Base-by-base conservation (phyloP, 164 flowering plant species). In the Stephania yunnanensis region DNA sequence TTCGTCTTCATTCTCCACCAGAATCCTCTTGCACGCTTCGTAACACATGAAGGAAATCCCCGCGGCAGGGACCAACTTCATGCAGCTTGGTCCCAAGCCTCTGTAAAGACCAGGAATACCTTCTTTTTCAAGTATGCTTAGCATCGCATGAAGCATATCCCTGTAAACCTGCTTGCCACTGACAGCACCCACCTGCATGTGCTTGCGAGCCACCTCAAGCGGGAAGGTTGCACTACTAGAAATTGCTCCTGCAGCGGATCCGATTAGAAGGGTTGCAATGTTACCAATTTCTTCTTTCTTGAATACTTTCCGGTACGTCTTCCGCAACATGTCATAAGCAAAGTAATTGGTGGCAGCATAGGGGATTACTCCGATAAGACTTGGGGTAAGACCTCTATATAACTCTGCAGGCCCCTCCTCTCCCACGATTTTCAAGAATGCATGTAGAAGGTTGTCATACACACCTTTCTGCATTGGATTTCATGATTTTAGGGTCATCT, bases 31-130 rank as follows among this genome's bases (percentile, higher is more conserved):
- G 88, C 94, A 89, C 0, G 93, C 93, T 73, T 91, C 95, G 45
- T 92, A 92, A 79, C 97, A 92, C 95, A 92, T 91, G 85, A 92
- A 91, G 9, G 97, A 90, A 71, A 91, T 92, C 73, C 95, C 95
- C 4, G 95, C 92, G 52, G 92, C 97, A 48, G 97, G 97, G 58
- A 92, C 90, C 74, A 92, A 74, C 75, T 92, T 92, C 80, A 90
- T 69, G 81, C 92, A 92, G 79, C 97, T 92, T 5, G 97, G 94
- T 0, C 95, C 95, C 53, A 92, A 76, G 68, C 95, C 97, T 73
- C 81, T 85, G 68, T 91, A 91, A 65, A 91, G 78, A 22, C 97
- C 95, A 1, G 81, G 76, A 1, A 91, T 22, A 10, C 97, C 97
- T 77, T 91, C 95, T 46, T 82, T 68, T 70, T 89, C 87, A 17